Evolutionary conservation across 2,329 filamentous ascomycete species (phyloP).

Genomic region (Rhynchosporium graminicola): DNA sequence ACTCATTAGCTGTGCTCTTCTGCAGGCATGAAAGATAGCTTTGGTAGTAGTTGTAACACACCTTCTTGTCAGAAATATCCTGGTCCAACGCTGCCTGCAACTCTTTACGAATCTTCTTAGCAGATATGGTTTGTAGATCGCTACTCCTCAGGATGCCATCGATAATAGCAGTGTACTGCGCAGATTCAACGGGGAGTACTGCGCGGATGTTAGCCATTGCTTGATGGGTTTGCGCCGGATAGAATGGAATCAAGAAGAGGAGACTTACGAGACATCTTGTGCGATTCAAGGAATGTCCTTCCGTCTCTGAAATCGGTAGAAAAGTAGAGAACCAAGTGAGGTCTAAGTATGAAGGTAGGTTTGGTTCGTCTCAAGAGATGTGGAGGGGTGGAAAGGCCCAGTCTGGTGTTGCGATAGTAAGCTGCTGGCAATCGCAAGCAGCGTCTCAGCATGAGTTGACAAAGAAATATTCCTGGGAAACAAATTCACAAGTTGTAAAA

Average conservation of each 20-base stretch:
- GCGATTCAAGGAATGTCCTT: not conserved
- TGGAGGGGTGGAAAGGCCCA: not conserved
- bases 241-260: not conserved
- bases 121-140: slow-evolving; percentile 43
- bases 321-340: slow-evolving; percentile 3
- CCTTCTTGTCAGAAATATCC: slow-evolving; percentile 44
- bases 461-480: not conserved
- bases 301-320: not conserved
- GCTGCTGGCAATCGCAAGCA: not conserved
- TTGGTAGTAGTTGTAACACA: slow-evolving; percentile 17
- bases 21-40: not conserved
- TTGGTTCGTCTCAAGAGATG: slow-evolving; percentile 10
- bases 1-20: not conserved
- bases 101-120: slow-evolving; percentile 43
- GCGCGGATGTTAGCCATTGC: slow-evolving; percentile 15
- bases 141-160: slow-evolving; percentile 42
- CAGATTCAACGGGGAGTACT: slow-evolving; percentile 38
- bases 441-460: not conserved
- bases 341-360: not conserved
- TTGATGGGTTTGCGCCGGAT: not conserved
- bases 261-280: slow-evolving; percentile 33
- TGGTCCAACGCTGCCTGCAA: slow-evolving; percentile 39
- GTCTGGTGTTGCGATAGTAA: slow-evolving; percentile 3
- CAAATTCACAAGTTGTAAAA: not conserved
- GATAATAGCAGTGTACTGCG: slow-evolving; percentile 43